A percentile compares a stretch with the other conserved stretches of the same genome.
phyloP scores from a whole-genome alignment of 148 eudicot genomes.

The Camellia japonica region DNA sequence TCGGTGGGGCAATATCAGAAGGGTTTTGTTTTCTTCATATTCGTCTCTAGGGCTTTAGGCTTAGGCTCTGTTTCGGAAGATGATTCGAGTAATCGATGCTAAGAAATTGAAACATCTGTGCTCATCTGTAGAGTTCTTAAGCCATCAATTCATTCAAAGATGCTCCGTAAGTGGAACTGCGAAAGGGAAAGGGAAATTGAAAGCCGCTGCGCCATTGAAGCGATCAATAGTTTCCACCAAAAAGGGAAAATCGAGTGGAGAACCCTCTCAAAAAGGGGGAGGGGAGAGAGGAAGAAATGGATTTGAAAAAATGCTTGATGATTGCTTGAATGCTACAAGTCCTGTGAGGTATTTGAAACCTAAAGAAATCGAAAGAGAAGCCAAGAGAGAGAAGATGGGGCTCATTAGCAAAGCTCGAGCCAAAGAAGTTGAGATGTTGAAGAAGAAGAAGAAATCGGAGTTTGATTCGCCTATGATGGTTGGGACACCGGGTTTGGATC shows the following conservation, averaged over 20 bases:
- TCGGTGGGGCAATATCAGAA: not conserved
- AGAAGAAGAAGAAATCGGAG: conserved; percentile 54
- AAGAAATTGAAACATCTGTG: conserved; percentile 32
- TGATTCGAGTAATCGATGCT: conserved; percentile 28
- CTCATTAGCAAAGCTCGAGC: conserved; percentile 65
- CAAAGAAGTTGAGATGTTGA: conserved; percentile 53
- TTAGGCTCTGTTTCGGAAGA: not conserved
- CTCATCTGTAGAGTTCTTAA: conserved; percentile 38
- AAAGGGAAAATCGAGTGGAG: conserved; percentile 36
- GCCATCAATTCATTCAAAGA: conserved; percentile 51
- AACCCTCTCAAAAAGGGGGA: conserved; percentile 26
- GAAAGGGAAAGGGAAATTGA: conserved; percentile 74
- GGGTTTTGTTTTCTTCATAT: not conserved
- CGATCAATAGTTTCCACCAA: conserved; percentile 50
- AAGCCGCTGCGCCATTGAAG: conserved; percentile 50
- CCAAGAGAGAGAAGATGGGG: conserved; percentile 80
- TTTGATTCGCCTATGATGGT: conserved; percentile 33
- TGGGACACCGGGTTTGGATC: conserved; percentile 75
- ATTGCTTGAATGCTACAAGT: conserved; percentile 54
- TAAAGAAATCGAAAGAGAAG: conserved; percentile 64
- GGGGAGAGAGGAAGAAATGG: conserved; percentile 35
- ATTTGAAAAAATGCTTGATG: conserved; percentile 55
- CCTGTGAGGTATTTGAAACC: conserved; percentile 68
- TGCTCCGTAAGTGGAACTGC: conserved; percentile 92
- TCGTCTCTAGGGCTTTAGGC: not conserved